Evolutionary conservation across 139 green algal species (phyloP).

Genomic region (Coelastrella sp.): DNA sequence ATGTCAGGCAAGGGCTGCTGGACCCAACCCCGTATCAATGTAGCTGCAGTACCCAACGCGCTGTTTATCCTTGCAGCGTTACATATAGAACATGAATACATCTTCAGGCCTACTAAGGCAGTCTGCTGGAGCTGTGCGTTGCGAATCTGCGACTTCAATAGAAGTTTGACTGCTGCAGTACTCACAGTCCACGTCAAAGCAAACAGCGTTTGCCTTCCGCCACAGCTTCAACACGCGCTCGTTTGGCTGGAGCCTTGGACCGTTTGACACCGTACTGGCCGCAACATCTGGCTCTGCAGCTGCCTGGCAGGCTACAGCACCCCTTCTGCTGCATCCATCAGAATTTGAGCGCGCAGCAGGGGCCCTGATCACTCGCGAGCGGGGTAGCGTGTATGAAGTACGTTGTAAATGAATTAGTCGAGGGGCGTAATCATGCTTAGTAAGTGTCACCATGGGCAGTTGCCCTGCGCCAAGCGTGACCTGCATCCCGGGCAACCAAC

Average conservation of each 20-base stretch:
- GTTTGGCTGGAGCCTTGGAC: not conserved
- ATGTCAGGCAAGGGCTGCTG: too few species aligned
- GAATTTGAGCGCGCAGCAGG: not conserved
- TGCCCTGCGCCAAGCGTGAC: not conserved
- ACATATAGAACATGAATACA: too few species aligned
- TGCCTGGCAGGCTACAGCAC: not conserved
- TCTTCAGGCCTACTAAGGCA: not conserved
- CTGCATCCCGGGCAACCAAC: not conserved
- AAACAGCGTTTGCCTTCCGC: slow-evolving; percentile 60
- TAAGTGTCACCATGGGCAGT: not conserved
- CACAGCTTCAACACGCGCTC: slow-evolving; percentile 57
- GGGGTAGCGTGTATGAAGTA: too few species aligned
- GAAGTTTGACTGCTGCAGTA: not conserved
- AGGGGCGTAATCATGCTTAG: too few species aligned
- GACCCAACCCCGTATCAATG: too few species aligned
- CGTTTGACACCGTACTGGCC: not conserved
- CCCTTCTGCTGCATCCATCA: not conserved
- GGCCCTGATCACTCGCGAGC: not conserved
- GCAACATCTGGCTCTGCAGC: not conserved
- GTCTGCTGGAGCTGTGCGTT: too few species aligned
- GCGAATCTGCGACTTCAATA: too few species aligned
- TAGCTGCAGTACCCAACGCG: too few species aligned
- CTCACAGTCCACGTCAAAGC: slow-evolving; percentile 81
- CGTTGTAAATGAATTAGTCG: too few species aligned
- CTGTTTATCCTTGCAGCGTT: too few species aligned